A percentile compares a stretch with the other conserved stretches of the same genome.
These are phyloP conservation scores for Telopea speciosissima DNA, from an alignment of 177 flowering plant species.

Conservation along the genomic window DNA sequence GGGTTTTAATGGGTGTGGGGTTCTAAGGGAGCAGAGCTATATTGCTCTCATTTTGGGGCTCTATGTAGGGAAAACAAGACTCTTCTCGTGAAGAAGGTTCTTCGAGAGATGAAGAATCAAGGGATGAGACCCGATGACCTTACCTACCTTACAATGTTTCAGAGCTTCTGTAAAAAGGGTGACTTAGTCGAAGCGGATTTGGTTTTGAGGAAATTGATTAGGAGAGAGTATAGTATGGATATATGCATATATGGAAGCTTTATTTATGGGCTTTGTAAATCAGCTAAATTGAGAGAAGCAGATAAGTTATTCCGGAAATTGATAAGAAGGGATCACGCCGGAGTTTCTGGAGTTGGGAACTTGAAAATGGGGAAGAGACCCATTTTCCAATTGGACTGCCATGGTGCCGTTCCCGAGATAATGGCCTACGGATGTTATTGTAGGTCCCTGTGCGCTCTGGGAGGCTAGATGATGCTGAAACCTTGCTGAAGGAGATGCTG, in stretches of 20 bases:
- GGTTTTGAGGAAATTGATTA: conserved; percentile 27
- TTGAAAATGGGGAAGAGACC: conserved; percentile 31
- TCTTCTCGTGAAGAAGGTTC: conserved; percentile 18
- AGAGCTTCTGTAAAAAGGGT: conserved; percentile 36
- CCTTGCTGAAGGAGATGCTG: conserved; percentile 37
- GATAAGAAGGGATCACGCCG: conserved; percentile 15
- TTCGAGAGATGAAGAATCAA: conserved; percentile 25
- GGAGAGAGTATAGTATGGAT: conserved; percentile 23
- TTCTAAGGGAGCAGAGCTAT: conserved; percentile 24
- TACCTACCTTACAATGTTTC: conserved; percentile 28
- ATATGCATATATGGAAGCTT: conserved; percentile 37
- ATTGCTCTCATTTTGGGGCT: conserved; percentile 33
- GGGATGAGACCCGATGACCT: conserved; percentile 24
- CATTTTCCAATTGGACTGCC: conserved; percentile 28
- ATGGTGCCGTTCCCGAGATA: conserved; percentile 28
- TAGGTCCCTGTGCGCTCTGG: conserved; percentile 29
- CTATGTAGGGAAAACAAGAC: conserved; percentile 27
- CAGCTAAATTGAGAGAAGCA: conserved; percentile 35
- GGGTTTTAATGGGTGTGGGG: conserved; percentile 27
- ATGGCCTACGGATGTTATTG: conserved; percentile 33
- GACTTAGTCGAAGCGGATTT: conserved; percentile 32
- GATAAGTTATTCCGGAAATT: conserved; percentile 29
- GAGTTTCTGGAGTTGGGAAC: conserved; percentile 1
- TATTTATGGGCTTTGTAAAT: conserved; percentile 31
- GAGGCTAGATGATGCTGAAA: conserved; percentile 33